A percentile compares a stretch with the other conserved stretches of the same genome.
Conservation (phyloP, 2,329 filamentous ascomycete species). For the Cordyceps javanica region DNA sequence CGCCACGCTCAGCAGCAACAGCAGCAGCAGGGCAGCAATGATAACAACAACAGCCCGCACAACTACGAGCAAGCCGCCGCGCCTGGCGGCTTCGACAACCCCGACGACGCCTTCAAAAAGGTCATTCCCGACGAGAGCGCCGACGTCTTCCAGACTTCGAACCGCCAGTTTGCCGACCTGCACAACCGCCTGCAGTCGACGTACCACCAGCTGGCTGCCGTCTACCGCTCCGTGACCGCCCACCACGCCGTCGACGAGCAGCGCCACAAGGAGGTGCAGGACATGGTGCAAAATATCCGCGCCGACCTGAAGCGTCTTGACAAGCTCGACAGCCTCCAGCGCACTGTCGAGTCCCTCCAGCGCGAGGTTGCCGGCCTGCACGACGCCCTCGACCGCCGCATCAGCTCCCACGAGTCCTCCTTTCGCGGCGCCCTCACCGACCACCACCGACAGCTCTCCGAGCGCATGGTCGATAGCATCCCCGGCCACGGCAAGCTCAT, state of each 20-base stretch:
- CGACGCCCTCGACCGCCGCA: constrained; percentile 45
- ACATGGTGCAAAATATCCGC: constrained; percentile 42
- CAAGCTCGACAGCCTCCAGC: constrained; percentile 38
- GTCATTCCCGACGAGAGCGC: constrained; percentile 42
- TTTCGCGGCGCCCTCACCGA: constrained; percentile 46
- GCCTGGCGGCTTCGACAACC: neutral
- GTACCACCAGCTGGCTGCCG: constrained; percentile 59
- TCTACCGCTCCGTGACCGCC: constrained; percentile 52
- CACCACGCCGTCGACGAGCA: constrained; percentile 47
- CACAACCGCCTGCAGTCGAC: constrained; percentile 75
- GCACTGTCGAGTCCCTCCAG: constrained; percentile 38
- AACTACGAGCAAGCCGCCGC: constrained; percentile 17
- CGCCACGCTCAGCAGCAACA: constrained; percentile 20
- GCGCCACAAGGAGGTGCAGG: constrained; percentile 49
- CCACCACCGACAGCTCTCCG: constrained; percentile 44
- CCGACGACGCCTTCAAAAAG: constrained; percentile 31
- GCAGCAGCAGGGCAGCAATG: constrained; percentile 20
- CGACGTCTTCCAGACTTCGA: constrained; percentile 42
- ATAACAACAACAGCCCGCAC: constrained; percentile 22
- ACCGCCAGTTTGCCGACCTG: constrained; percentile 72
- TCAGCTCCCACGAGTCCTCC: constrained; percentile 44
- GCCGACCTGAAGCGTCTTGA: constrained; percentile 37
- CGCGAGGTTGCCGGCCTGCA: constrained; percentile 52
- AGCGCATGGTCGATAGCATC: constrained; percentile 41
- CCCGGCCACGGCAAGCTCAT: constrained; percentile 52